A percentile compares a stretch with the other conserved stretches of the same genome.
Evolutionary conservation across 768 basidiomycete genomes (phyloP).

Genomic region (Multifurca ochricompacta): DNA sequence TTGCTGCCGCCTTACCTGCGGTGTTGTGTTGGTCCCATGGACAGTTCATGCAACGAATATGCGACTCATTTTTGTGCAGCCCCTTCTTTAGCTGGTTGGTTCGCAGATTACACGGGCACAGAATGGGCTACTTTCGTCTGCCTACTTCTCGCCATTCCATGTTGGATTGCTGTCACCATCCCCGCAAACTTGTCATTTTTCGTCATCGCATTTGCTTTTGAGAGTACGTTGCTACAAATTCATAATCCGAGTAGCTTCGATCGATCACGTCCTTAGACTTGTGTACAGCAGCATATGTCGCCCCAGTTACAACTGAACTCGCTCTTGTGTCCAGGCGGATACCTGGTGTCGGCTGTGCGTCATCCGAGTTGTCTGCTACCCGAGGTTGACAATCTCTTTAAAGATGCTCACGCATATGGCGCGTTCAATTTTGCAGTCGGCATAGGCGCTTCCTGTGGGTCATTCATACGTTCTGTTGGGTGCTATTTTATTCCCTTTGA

Average conservation of each 20-base stretch:
- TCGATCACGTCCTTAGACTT: constrained; percentile 37
- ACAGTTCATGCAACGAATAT: neutral
- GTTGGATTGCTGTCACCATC: constrained; percentile 52
- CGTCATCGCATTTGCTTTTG: constrained; percentile 40
- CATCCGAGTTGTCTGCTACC: neutral
- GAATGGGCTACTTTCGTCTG: constrained; percentile 45
- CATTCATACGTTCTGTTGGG: neutral
- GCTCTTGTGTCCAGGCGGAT: constrained; percentile 49
- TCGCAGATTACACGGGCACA: constrained; percentile 48
- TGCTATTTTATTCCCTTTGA: neutral
- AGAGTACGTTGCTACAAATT: constrained; percentile 37
- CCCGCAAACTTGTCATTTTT: constrained; percentile 40
- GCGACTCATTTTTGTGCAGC: constrained; percentile 31
- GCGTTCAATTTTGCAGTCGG: constrained; percentile 69
- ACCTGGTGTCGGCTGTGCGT: constrained; percentile 61
- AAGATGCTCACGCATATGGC: constrained; percentile 70
- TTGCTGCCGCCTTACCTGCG: constrained; percentile 57
- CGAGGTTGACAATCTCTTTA: neutral
- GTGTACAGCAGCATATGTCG: constrained; percentile 49
- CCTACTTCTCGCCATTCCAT: constrained; percentile 49
- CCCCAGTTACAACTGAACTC: constrained; percentile 60
- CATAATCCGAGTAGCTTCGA: neutral
- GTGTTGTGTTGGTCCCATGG: constrained; percentile 46
- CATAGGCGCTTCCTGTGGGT: constrained; percentile 51
- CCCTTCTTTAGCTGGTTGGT: constrained; percentile 49